Conservation (phyloP, 805 yeast species). For the Kregervanrija pseudodelftensis region DNA sequence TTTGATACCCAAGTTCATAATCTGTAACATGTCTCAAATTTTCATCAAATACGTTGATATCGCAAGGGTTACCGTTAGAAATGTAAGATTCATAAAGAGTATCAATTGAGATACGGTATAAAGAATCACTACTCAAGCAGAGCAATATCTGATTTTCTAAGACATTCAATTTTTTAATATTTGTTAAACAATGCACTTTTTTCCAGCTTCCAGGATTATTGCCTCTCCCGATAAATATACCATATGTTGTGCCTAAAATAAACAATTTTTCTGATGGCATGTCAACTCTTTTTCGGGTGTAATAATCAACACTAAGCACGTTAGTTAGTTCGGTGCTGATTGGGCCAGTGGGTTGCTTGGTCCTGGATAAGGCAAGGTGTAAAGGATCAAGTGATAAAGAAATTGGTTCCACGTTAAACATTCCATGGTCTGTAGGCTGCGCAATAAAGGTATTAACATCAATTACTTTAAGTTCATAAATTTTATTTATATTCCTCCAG, state of each 20-base stretch:
- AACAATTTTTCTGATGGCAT: slow-evolving; percentile 25
- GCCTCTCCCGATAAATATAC: slow-evolving; percentile 49
- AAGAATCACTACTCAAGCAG: slow-evolving; percentile 48
- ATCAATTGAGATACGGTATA: slow-evolving; percentile 59
- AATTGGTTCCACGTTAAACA: no score
- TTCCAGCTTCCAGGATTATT: slow-evolving; percentile 45
- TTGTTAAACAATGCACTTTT: slow-evolving; percentile 43
- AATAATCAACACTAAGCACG: slow-evolving; percentile 9
- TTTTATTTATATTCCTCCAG: slow-evolving; percentile 12
- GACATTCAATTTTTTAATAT: slow-evolving; percentile 55
- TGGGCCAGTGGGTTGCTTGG: neutral
- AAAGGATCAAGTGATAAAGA: no score
- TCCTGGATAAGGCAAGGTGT: no score
- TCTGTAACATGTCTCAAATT: slow-evolving; percentile 40
- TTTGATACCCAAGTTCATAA: slow-evolving; percentile 65
- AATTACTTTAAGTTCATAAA: slow-evolving; percentile 9
- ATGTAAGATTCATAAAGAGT: slow-evolving; percentile 54
- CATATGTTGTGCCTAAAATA: slow-evolving; percentile 55
- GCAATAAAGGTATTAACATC: slow-evolving; percentile 12
- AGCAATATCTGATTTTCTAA: slow-evolving; percentile 50
- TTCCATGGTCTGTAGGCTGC: slow-evolving; percentile 12
- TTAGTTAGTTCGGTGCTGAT: neutral
- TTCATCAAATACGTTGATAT: slow-evolving; percentile 9
- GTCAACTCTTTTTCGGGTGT: slow-evolving; percentile 1
- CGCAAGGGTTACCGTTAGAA: slow-evolving; percentile 38